Evolutionary conservation across 345 rosid genomes (phyloP).

Genomic region (Arabis hirsuta): DNA sequence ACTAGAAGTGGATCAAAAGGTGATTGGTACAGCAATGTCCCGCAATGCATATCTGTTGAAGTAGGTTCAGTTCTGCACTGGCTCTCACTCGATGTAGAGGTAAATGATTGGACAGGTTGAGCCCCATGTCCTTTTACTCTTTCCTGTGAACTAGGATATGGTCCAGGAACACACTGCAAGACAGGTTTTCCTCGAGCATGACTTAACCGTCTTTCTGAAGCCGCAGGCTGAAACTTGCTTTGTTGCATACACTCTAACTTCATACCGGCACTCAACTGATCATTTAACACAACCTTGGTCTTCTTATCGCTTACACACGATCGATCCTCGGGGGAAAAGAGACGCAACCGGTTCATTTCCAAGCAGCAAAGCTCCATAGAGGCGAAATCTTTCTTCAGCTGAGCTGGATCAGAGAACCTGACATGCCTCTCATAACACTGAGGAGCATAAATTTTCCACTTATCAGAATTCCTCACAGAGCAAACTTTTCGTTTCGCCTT

Average conservation of each 20-base stretch:
- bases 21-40: conserved; percentile 40
- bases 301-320: conserved; percentile 35
- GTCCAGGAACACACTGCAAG: conserved; percentile 34
- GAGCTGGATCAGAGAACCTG: conserved; percentile 50
- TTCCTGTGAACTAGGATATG: conserved; percentile 32
- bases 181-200: conserved; percentile 21
- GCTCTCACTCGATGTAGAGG: conserved; percentile 40
- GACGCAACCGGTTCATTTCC: conserved; percentile 38
- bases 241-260: conserved; percentile 35
- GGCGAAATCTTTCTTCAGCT: background rate
- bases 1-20: conserved; percentile 35
- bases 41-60: conserved; percentile 35
- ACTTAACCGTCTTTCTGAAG: conserved; percentile 37
- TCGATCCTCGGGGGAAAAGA: conserved; percentile 34
- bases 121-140: conserved; percentile 33
- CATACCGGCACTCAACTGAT: conserved; percentile 37
- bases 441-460: conserved; percentile 35
- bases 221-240: conserved; percentile 32
- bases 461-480: conserved; percentile 12
- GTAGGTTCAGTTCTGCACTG: conserved; percentile 36
- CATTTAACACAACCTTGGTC: conserved; percentile 11
- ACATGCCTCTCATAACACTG: conserved; percentile 48
- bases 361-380: conserved; percentile 38
- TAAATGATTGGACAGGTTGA: conserved; percentile 40
- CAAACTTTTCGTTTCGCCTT: conserved; percentile 45